These are phyloP conservation scores for Heterobasidion annosum DNA, from an alignment of 1,284 basidiomycete species.

Conservation along the genomic window DNA sequence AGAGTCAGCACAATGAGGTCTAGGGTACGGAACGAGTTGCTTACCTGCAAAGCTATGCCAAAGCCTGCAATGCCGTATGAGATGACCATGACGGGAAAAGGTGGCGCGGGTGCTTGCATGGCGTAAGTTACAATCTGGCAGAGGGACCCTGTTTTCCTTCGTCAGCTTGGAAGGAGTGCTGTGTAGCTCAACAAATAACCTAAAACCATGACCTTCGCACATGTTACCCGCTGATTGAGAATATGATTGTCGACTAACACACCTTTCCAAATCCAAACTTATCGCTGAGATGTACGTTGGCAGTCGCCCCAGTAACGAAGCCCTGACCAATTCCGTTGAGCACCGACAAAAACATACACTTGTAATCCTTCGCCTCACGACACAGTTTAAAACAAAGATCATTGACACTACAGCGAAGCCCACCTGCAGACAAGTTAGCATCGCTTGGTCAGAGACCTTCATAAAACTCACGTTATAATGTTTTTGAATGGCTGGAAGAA, in stretches of 20 bases:
- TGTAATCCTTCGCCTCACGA: constrained; percentile 19
- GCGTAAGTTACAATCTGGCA: constrained; percentile 38
- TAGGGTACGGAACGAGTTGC: constrained; percentile 2
- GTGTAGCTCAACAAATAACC: constrained; percentile 15
- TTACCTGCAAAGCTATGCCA: constrained; percentile 45
- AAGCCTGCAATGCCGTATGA: constrained; percentile 54
- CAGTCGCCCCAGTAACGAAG: constrained; percentile 40
- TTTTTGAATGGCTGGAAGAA: constrained; percentile 44
- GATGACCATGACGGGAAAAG: constrained; percentile 59
- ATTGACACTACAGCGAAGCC: constrained; percentile 38
- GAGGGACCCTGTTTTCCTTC: constrained; percentile 24
- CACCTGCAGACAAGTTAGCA: constrained; percentile 21
- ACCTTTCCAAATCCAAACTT: constrained; percentile 55
- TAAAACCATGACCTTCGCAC: constrained; percentile 24
- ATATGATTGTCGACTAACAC: constrained; percentile 2
- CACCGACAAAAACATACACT: not conserved
- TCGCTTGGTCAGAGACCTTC: not conserved
- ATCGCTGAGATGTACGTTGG: constrained; percentile 48
- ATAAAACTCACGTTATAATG: constrained; percentile 31
- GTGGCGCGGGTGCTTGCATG: constrained; percentile 44
- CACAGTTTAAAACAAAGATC: constrained; percentile 34
- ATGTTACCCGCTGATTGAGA: not conserved
- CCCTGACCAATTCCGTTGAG: constrained; percentile 25
- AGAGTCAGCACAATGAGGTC: not conserved
- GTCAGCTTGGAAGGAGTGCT: not conserved